Base-by-base conservation (phyloP, 257 asterid genomes). In the Dorcoceras hygrometricum region DNA sequence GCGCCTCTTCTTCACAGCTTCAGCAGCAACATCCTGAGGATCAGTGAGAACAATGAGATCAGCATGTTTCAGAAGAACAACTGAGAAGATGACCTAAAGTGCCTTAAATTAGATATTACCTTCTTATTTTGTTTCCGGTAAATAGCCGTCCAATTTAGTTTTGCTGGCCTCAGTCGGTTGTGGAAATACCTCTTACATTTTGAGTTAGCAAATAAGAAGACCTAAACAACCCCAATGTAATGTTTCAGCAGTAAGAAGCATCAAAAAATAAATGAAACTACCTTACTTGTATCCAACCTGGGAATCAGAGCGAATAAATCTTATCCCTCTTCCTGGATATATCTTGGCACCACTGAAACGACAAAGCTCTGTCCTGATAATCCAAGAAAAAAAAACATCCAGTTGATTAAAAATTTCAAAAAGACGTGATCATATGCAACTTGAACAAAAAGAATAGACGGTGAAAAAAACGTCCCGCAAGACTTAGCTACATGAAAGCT, bases 271-370 rank as follows among this genome's bases (percentile, higher is more conserved):
- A 46, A 46, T 46, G 22, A 4, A 39, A 16, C 54, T 22, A 46
- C 22, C 54, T 46, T 18, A 8, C 0, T 46, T 7, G 16, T 4
- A 36, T 12, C 70, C 5, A 6, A 87, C 95, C 95, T 89, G 96
- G 6, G 96, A 89, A 59, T 87, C 96, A 0, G 90, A 27, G 10
- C 96, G 86, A 39, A 89, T 78, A 64, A 85, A 89, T 67, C 96
- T 79, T 23, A 87, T 89, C 8, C 93, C 96, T 75, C 64, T 89
- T 9, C 96, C 96, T 10, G 96, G 96, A 65, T 89, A 89, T 23
- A 89, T 89, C 87, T 89, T 89, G 48, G 78, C 84, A 18, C 95
- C 96, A 65, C 96, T 87, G 65, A 89, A 89, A 2, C 95, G 87
- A 71, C 89, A 87, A 54, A 87, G 89, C 78, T 89, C 95, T 2